Evolutionary conservation across 169 alveolate genomes (phyloP).

Genomic region (Plasmodium falciparum): DNA sequence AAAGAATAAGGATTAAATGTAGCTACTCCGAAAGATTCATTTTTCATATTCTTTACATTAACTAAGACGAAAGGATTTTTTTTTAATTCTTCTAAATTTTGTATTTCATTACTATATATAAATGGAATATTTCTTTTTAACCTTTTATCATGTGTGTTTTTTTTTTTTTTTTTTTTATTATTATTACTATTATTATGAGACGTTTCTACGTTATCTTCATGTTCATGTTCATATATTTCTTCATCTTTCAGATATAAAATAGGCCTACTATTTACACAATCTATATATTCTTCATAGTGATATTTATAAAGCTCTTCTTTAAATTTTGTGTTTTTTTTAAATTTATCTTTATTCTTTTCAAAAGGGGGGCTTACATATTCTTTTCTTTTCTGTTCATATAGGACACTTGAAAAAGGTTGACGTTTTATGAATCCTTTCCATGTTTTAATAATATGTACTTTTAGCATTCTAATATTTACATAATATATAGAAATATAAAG

Average conservation of each 20-base stretch:
- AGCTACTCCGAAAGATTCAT: constrained; percentile 64
- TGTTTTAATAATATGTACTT: background rate
- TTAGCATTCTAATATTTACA: too few relatives aligned
- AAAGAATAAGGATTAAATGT: constrained; percentile 62
- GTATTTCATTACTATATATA: constrained; percentile 60
- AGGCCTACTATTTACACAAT: constrained; percentile 45
- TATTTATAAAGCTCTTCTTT: constrained; percentile 59
- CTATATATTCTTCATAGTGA: constrained; percentile 58
- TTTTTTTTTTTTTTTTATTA: background rate
- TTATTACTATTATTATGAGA: background rate
- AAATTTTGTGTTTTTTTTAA: constrained; percentile 67
- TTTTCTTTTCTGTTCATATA: background rate
- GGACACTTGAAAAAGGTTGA: background rate
- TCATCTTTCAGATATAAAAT: constrained; percentile 34
- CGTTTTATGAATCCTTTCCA: constrained; percentile 1
- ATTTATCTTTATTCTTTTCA: constrained; percentile 11
- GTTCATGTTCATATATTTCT: background rate
- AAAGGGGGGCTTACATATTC: background rate
- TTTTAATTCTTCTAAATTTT: constrained; percentile 55
- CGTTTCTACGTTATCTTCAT: background rate
- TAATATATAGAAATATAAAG: too few relatives aligned
- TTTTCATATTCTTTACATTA: constrained; percentile 45
- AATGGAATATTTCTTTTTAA: constrained; percentile 57
- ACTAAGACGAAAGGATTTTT: constrained; percentile 34
- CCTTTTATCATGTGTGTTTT: constrained; percentile 36